Evolutionary conservation across 768 basidiomycete species (phyloP), one percentile per base, ranked within the genome.

Genomic region (Suillus hirtellus): DNA sequence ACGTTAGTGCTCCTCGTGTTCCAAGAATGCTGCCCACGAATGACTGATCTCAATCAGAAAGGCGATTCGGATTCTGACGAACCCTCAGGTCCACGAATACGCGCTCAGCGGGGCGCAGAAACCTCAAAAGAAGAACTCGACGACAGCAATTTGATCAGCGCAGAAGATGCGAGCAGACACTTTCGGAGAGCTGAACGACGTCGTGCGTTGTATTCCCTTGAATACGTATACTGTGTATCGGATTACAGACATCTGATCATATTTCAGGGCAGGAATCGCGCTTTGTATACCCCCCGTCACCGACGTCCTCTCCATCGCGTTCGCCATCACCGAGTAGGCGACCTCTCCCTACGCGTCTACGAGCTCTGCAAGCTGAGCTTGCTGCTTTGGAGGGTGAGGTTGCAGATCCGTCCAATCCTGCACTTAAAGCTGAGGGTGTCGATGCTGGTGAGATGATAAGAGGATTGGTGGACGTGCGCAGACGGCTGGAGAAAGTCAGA

Each of bases 321-420:
- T 64, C 66, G 12, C 64, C 63, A 37, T 77, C 75, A 1, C 78
- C 73, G 43, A 71, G 74, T 44, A 70, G 67, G 2, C 65, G 77
- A 7, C 79, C 86, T 0, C 80, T 89, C 8, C 84, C 87, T 1
- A 80, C 84, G 47, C 82, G 89, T 38, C 74, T 95, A 24, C 83
- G 84, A 10, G 74, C 79, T 2, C 80, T 99, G 9, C 90, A 94
- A 64, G 82, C 83, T 2, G 96, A 99, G 70, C 80, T 98, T 1
- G 75, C 83, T 0, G 82, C 92, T 35, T 81, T 99, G 4, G 96
- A 99, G 73, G 73, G 78, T 1, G 93, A 96, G 70, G 80, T 96
- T n/a, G 81, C 87, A 0, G 90, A 93, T 67, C 92, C 91, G 11
- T 84, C 91, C 3, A 93, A 89, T 71, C 89, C 89, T 17, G 76